Percentiles rank a stretch among this genome's conserved stretches.
phyloP scores from a whole-genome alignment of 2,329 filamentous ascomycete species.

The Claviceps spartinae region DNA sequence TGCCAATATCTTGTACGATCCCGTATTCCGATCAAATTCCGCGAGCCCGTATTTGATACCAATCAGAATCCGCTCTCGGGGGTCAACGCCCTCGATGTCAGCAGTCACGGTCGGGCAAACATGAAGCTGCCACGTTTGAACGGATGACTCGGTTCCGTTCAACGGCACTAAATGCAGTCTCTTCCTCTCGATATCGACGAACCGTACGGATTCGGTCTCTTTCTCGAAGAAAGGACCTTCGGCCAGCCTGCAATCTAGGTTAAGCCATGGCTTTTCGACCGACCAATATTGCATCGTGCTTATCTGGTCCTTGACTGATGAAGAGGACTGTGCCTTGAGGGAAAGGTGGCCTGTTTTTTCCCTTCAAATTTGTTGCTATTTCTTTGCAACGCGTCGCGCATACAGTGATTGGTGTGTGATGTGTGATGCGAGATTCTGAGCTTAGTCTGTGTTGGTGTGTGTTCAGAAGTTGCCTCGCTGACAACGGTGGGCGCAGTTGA shows the following conservation, averaged over 20 bases:
- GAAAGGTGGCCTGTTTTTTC: not conserved
- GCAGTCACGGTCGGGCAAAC: constrained; percentile 54
- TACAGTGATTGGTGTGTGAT: not conserved
- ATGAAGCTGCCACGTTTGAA: constrained; percentile 46
- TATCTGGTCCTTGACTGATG: not conserved
- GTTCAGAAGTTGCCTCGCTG: not conserved
- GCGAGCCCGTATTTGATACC: constrained; percentile 74
- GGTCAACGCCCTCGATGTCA: constrained; percentile 56
- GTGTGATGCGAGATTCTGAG: not conserved
- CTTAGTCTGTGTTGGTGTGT: not conserved
- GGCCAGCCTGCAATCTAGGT: constrained; percentile 50
- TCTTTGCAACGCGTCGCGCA: not conserved
- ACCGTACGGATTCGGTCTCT: constrained; percentile 51
- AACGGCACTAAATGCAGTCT: constrained; percentile 61
- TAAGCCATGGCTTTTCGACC: constrained; percentile 40
- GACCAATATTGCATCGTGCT: constrained; percentile 27
- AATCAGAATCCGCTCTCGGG: constrained; percentile 53
- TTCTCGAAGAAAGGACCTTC: constrained; percentile 66
- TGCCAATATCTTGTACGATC: constrained; percentile 38
- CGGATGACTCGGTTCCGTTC: constrained; percentile 43
- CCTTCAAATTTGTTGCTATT: not conserved
- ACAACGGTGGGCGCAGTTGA: not conserved
- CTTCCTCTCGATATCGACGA: constrained; percentile 71
- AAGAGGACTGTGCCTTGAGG: not conserved
- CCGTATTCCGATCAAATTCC: constrained; percentile 52